Base-by-base conservation (phyloP, 371 early-diverging fungal species). In the Mucor lusitanicus region DNA sequence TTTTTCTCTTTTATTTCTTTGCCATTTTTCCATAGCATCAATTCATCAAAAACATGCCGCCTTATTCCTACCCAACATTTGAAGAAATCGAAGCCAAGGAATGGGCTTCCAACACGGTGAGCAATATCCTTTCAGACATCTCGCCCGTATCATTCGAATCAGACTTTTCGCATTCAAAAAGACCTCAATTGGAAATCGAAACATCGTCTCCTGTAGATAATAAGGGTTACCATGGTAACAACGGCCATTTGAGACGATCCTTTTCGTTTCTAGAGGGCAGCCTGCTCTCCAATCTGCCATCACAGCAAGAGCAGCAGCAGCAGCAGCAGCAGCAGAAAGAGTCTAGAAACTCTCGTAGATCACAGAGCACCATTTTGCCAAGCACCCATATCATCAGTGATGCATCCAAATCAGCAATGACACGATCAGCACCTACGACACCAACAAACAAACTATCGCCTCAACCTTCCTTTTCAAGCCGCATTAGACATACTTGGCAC, bases 21-120 rank as follows among this genome's bases (percentile, higher is more conserved):
- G 40, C 63, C 64, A 25, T 57, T 68, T n/a, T n/a, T n/a, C n/a
- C 32, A 61, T 64, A 23, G 25, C 67, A 65, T 65, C 37, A 67
- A 65, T 63, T 37, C 32, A 37, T 58, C 19, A 44, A 25, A 30
- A 35, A 35, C 37, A 73, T 73, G 73, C 73, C 69, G 37, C 71
- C 68, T 65, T 63, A 54, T 64, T 40, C 40, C 59, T 72, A 70
- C 61, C 79, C 59, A 58, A 70, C 71, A 15, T 76, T 80, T 67
- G 80, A 80, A 61, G 65, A 70, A 54, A 69, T 77, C 46, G 78
- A 80, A 63, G 80, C 73, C 15, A 73, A 72, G 53, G 64, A 67
- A 61, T 80, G 80, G 80, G 80, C 78, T 21, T 68, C 67, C 17
- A 71, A 69, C 37, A 75, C 74, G 8, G 59, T 80, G 11, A 66